Base-by-base conservation (phyloP, 768 basidiomycete genomes). In the Lactarius indigo region DNA sequence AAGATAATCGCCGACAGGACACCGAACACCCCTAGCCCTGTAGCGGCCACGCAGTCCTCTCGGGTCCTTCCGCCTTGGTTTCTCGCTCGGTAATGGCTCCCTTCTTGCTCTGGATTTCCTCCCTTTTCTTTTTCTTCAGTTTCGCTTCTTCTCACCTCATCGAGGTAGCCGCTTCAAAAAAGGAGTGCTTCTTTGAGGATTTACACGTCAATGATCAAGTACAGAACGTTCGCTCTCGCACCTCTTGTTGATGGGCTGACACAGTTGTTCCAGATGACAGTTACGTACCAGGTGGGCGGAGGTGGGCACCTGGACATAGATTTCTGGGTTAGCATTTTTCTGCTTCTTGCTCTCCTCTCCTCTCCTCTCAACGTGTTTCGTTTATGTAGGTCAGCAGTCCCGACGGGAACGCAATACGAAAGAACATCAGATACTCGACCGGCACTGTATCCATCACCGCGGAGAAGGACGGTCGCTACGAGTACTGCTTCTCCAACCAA, bases 401-500 rank as follows among this genome's bases (percentile, higher is more conserved):
- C 37, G 81, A 85, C 37, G 84, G 81, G 57, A 76, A 76, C 54
- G 80, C 87, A 12, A 78, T 98, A 41, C 87, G 85, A 70, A 92
- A 94, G 75, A 91, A 95, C 70, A 81, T 91, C 58, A 88, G 89
- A 75, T 86, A 95, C 75, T 89, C 93, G 55, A 97, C 96, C 6
- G 97, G 97, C 1, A 90, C 92, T 10, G 80, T 88, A 59, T 87
- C 93, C 35, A 87, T 96, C 70, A 96, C 94, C 13, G 95, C 95
- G 26, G 86, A 89, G 66, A 84, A 82, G 73, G 91, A 97, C 71
- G 97, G 97, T 0, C 81, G 93, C 58, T 87, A 95, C 74, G 90
- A 94, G 72, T 97, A 98, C 74, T 99, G 97, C 79, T 99, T 98
- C 84, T 96, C 94, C 35, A 99, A 99, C 76, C 93, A 95, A 77